phyloP scores from a whole-genome alignment of 1,139 yeast genomes.

The Pichia sp. region DNA sequence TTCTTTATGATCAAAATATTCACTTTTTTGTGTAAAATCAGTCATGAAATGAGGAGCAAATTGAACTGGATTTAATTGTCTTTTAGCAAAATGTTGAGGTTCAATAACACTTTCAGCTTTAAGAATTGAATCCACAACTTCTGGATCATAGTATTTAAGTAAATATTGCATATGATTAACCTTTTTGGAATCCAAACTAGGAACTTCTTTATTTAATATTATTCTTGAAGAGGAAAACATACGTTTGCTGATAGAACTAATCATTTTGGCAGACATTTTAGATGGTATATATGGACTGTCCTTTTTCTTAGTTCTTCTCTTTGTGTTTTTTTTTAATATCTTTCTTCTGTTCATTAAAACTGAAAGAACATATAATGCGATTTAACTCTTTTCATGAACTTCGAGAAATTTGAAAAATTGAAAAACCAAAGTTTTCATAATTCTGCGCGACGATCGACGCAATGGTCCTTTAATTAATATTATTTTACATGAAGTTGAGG shows the following conservation, averaged over 20 bases:
- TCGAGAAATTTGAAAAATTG: not conserved
- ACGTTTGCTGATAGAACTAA: conserved; percentile 12
- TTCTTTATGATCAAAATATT: conserved; percentile 35
- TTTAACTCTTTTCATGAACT: too few relatives aligned
- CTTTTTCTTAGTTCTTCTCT: too few relatives aligned
- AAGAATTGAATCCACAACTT: conserved; percentile 70
- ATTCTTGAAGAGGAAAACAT: conserved; percentile 16
- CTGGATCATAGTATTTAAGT: conserved; percentile 68
- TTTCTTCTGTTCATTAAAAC: too few relatives aligned
- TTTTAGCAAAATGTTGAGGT: conserved; percentile 48
- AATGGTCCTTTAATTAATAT: not conserved
- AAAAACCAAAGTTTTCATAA: not conserved
- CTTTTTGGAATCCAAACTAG: conserved; percentile 21
- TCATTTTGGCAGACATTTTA: conserved; percentile 6
- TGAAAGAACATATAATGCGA: too few relatives aligned
- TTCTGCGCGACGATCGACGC: not conserved
- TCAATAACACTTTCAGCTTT: conserved; percentile 70
- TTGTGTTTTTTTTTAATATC: too few relatives aligned
- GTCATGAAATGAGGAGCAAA: conserved; percentile 60
- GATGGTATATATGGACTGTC: too few relatives aligned
- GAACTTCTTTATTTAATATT: conserved; percentile 10
- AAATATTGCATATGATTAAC: conserved; percentile 50
- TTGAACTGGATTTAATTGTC: conserved; percentile 34
- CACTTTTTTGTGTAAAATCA: conserved; percentile 51
- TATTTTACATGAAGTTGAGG: too few relatives aligned